Conservation (phyloP, 169 alveolate species). For the Gregarina niphandrodes region DNA sequence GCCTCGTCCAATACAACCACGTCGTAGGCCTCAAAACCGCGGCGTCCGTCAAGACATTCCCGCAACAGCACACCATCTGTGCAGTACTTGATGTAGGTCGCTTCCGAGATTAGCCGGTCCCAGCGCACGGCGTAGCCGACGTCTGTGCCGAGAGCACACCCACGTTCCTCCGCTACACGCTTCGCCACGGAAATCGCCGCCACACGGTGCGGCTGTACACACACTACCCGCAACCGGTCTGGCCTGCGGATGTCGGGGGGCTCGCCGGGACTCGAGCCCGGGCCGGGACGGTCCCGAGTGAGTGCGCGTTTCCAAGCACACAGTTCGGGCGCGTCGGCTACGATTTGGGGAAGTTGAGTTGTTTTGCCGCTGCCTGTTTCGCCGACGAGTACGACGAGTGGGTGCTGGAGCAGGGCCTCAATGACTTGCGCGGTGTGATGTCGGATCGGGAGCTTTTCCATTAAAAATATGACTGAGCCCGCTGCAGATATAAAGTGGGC, state of each 20-base stretch:
- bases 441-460: background rate
- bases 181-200: background rate
- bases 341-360: conserved; percentile 77
- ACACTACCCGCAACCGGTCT: background rate
- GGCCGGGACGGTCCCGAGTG: too few species aligned
- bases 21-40: too few species aligned
- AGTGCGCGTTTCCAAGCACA: too few species aligned
- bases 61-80: background rate
- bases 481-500: too few species aligned
- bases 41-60: background rate
- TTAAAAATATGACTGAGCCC: too few species aligned
- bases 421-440: background rate
- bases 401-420: conserved; percentile 45
- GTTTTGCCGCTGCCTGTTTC: conserved; percentile 98
- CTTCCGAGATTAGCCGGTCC: background rate
- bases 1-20: background rate
- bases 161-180: background rate
- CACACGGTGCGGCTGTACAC: background rate
- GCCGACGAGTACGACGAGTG: conserved; percentile 78
- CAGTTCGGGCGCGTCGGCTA: conserved; percentile 54
- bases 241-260: background rate
- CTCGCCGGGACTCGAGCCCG: background rate
- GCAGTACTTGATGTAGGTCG: background rate
- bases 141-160: background rate
- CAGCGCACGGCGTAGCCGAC: background rate